Evolutionary conservation across 257 asterid species (phyloP), one percentile per base, ranked within the genome.

Genomic region (Fraxinus excelsior): DNA sequence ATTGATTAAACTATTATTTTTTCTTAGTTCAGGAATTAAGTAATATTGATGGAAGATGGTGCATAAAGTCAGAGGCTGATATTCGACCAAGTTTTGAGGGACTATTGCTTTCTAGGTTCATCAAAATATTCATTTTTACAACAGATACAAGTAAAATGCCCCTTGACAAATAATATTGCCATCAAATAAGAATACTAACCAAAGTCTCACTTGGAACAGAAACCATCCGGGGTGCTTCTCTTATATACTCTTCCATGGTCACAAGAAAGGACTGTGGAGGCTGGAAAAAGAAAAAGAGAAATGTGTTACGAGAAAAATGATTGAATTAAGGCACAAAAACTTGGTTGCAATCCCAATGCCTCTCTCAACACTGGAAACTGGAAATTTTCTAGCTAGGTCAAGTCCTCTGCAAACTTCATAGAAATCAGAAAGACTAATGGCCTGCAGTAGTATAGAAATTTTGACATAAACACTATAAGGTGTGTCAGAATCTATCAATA

Each of bases 291-390:
- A 51, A 51, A 14, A 6, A n/a, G 26, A 53, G 23, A 7, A 53
- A 53, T n/a, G 53, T 44, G 6, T 18, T 19, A 53, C 60, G 31
- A 11, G 40, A 79, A 70, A 60, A 28, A 37, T 37, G 42, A 37
- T 37, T 37, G 42, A 37, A 37, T n/a, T n/a, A 51, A 53, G 70
- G 71, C 67, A 66, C 65, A 23, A 72, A 53, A 74, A 40, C 69
- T 25, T 74, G 16, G 42, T 37, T 32, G 79, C 23, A 28, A 23
- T 70, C n/a, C 31, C 70, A 60, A 79, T 89, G 91, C 99, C 96
- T 91, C 99, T 82, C 92, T 89, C 89, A 96, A 76, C 37, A 87
- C 91, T n/a, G 99, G 99, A 83, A 96, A 96, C 79, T 96, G 99
- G 81, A 96, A 96, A 84, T n/a, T 91, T 96, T 84, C 98, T 89